These are phyloP conservation scores for Globisporangium uncinulatum DNA, from an alignment of 352 stramenopile genomes.

Conservation along the genomic window DNA sequence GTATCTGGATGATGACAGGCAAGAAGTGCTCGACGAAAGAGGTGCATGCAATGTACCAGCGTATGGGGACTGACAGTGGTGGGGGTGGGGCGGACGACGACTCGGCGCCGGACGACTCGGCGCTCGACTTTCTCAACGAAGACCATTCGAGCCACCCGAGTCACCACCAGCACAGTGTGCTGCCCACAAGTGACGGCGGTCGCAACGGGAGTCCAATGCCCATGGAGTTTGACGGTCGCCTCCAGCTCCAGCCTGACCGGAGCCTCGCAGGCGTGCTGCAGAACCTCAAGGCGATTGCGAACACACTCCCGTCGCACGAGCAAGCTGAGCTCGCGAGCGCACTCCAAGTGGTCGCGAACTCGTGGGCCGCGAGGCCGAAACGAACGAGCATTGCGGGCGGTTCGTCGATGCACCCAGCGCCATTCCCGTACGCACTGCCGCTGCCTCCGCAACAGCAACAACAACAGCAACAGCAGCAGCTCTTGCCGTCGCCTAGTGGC, in stretches of 20 bases:
- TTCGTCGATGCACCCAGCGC: too few species aligned
- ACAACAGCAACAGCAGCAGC: neutral
- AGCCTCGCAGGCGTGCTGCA: neutral
- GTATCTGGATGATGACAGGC: neutral
- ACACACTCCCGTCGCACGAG: neutral
- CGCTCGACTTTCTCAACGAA: slow-evolving; percentile 1
- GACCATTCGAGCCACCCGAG: slow-evolving; percentile 1
- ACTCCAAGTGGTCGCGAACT: neutral
- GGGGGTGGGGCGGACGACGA: neutral
- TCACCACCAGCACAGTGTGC: too few species aligned
- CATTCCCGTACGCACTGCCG: neutral
- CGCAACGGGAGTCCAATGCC: neutral
- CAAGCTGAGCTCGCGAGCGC: neutral
- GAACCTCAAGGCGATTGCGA: neutral
- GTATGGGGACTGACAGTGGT: neutral
- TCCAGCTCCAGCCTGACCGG: neutral
- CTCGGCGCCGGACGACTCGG: neutral
- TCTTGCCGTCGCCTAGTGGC: neutral
- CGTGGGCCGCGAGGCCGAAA: neutral
- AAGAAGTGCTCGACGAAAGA: slow-evolving; percentile 6
- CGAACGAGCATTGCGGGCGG: neutral
- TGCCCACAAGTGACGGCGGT: neutral
- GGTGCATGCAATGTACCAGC: slow-evolving; percentile 4
- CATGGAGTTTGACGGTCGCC: slow-evolving; percentile 1
- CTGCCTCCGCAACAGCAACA: neutral